These are phyloP conservation scores for Yamadazyma takamatsuzukensis DNA, from an alignment of 805 yeast genomes.

Conservation along the genomic window DNA sequence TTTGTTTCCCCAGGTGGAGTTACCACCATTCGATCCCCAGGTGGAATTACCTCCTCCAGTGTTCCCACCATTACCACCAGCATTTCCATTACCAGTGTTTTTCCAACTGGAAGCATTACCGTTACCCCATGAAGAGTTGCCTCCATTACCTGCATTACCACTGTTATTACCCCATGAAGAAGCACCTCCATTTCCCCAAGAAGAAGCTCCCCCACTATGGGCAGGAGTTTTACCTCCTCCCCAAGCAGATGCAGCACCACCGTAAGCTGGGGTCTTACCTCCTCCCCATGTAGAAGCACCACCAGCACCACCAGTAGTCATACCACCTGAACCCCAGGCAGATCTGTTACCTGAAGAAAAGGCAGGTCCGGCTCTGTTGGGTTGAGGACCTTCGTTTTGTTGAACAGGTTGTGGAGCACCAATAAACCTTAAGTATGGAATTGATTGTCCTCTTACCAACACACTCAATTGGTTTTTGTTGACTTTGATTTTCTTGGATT, in stretches of 20 bases:
- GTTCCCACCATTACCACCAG: constrained; percentile 4
- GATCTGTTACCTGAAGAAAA: constrained; percentile 45
- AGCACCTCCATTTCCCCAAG: constrained; percentile 49
- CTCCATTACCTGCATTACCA: constrained; percentile 7
- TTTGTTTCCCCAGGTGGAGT: constrained; percentile 48
- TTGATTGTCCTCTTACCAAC: constrained; percentile 61
- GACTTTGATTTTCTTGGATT: constrained; percentile 81
- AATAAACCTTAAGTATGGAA: constrained; percentile 76
- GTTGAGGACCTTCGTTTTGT: constrained; percentile 9
- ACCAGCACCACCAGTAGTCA: constrained; percentile 33
- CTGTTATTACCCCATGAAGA: constrained; percentile 22
- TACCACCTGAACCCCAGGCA: constrained; percentile 42
- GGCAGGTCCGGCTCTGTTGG: constrained; percentile 14
- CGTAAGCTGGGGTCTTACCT: constrained; percentile 29
- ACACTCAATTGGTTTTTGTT: constrained; percentile 77
- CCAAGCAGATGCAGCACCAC: constrained; percentile 27
- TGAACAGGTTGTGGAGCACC: constrained; percentile 36
- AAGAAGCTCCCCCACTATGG: constrained; percentile 38
- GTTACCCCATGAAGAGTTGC: constrained; percentile 16
- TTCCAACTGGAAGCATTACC: constrained; percentile 28
- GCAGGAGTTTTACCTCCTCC: constrained; percentile 10
- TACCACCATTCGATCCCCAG: constrained; percentile 37
- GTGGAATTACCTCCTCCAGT: constrained; percentile 44
- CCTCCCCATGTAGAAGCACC: constrained; percentile 53
- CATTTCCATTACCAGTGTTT: constrained; percentile 21